Conservation (phyloP, 2,329 filamentous ascomycete genomes). For the Calonectria pseudoturangicola region DNA sequence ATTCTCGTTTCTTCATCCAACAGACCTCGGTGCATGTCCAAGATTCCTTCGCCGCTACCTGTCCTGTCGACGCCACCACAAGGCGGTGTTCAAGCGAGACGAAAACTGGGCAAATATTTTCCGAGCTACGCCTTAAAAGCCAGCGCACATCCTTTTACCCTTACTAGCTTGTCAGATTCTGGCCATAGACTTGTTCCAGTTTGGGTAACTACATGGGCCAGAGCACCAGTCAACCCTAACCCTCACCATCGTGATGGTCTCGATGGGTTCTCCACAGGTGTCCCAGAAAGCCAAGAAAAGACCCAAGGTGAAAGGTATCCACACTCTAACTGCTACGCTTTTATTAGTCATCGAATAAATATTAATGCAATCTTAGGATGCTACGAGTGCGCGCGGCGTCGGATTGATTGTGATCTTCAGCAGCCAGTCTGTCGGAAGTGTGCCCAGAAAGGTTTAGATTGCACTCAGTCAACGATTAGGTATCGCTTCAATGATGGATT, state of each 20-base stretch:
- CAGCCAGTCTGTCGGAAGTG: conserved; percentile 36
- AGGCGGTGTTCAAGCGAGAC: too few relatives aligned
- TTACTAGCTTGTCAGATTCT: neutral
- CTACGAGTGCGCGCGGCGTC: conserved; percentile 37
- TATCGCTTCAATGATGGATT: conserved; percentile 42
- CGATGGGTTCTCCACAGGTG: neutral
- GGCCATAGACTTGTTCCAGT: too few relatives aligned
- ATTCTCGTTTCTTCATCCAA: too few relatives aligned
- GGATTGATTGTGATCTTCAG: conserved; percentile 36
- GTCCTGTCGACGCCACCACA: too few relatives aligned
- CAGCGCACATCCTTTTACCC: too few relatives aligned
- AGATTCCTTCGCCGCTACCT: too few relatives aligned
- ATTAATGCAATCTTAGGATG: conserved; percentile 11
- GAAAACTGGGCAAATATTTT: too few relatives aligned
- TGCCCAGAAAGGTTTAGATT: conserved; percentile 20
- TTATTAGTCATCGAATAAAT: too few relatives aligned
- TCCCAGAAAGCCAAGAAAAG: conserved; percentile 30
- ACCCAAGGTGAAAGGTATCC: conserved; percentile 37
- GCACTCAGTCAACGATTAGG: conserved; percentile 23
- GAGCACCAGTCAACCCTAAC: neutral
- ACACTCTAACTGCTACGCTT: neutral
- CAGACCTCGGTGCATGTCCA: too few relatives aligned
- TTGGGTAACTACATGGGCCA: neutral
- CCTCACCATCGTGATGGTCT: neutral
- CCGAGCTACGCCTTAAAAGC: neutral